phyloP scores from a whole-genome alignment of 2,329 filamentous ascomycete species.

The Hortaea sp. region DNA sequence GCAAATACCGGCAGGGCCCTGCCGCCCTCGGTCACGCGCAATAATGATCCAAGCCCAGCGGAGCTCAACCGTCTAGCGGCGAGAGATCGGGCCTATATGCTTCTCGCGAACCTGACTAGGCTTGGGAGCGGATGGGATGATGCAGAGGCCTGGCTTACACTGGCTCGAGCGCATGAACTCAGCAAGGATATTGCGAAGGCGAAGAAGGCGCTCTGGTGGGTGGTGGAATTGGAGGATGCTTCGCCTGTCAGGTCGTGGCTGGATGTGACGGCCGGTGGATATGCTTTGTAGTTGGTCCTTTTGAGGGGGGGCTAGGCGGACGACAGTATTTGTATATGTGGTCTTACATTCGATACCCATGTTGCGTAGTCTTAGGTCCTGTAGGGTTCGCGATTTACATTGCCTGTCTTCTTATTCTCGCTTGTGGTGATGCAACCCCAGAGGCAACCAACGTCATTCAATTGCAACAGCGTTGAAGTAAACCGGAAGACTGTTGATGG shows the following conservation, averaged over 20 bases:
- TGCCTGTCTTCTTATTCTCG: too few species aligned
- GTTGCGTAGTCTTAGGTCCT: background rate
- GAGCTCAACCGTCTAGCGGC: constrained; percentile 76
- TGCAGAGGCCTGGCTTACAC: constrained; percentile 83
- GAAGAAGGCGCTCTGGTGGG: constrained; percentile 94
- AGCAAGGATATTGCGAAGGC: constrained; percentile 78
- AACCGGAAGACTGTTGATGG: too few species aligned
- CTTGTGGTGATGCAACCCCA: too few species aligned
- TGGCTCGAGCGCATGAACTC: constrained; percentile 80
- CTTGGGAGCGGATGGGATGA: constrained; percentile 82
- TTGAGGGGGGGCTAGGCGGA: background rate
- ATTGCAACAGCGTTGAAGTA: too few species aligned
- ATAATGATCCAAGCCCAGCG: constrained; percentile 45
- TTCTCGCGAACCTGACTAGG: constrained; percentile 75
- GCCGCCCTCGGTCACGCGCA: constrained; percentile 1
- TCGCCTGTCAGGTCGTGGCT: constrained; percentile 71
- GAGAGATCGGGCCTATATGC: constrained; percentile 75
- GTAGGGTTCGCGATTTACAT: too few species aligned
- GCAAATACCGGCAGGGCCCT: constrained; percentile 1
- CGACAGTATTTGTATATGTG: background rate
- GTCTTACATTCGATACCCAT: background rate
- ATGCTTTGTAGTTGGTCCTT: constrained; percentile 12
- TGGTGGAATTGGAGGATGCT: constrained; percentile 84
- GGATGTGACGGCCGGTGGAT: constrained; percentile 31
- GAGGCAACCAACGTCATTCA: too few species aligned